Base-by-base conservation (phyloP, 2,329 filamentous ascomycete genomes). In the Colletotrichum sp. region DNA sequence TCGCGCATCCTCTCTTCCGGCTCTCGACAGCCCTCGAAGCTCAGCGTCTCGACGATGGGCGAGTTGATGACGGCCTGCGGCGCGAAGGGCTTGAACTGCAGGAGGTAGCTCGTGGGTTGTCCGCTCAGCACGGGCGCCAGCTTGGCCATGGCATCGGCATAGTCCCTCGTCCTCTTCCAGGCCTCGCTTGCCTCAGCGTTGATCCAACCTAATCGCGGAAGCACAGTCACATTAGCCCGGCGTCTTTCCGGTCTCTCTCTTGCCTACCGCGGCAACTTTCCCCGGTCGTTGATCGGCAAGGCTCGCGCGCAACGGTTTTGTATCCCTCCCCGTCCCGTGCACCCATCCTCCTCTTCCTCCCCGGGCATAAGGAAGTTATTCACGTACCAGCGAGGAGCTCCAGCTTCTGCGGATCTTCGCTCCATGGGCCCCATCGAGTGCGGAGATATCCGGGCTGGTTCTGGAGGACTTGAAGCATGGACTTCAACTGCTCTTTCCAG, bases 21-120 rank as follows among this genome's bases (percentile, higher is more conserved):
- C 71, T 81, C 52, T 82, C 85, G 52, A 78, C 79, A 70, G 85
- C 89, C 65, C 82, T 89, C 68, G 83, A 88, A 71, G 84, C 89
- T 74, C 81, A 87, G 49, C 83, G 88, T 52, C 83, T 90, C 55
- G 26, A 82, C 80, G 59, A 81, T 76, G 18, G 78, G 75, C 4
- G 80, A 79, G 57, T 81, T 79, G 65, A 82, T 81, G 63, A 81
- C 78, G 57, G 80, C 80, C 21, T 80, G 79, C 3, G 81, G 81
- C 8, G 80, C 79, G 63, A 79, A 79, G 21, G 81, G 81, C 57
- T 75, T 78, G 73, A 82, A 81, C 68, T 78, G 78, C 36, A 82
- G 72, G n/a, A 79, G 76, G 72, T 79, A 78, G 62, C 70, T 65
- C 52, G 64, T 72, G 21, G 81, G 78, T 36, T 78, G 76, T n/a